Base-by-base conservation (phyloP, 345 rosid genomes). In the Adansonia digitata region DNA sequence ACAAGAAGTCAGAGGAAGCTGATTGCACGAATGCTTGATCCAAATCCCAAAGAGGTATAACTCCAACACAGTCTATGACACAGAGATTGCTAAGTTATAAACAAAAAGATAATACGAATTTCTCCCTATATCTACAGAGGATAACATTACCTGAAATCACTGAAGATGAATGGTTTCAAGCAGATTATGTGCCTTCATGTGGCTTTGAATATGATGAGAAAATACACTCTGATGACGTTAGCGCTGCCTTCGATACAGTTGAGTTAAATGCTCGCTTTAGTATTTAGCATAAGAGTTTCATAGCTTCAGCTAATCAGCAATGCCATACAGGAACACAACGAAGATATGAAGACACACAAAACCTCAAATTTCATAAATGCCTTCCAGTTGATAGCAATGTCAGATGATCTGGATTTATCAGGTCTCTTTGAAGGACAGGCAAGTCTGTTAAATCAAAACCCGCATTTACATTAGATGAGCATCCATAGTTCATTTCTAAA, bases 341-440 rank as follows among this genome's bases (percentile, higher is more conserved):
- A 73, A 27, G 90, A 86, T 78, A 74, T 74, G 76, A 80, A 82
- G 73, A 84, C 80, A 37, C 75, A 75, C 1, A 83, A 79, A 55
- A 83, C 92, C 35, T 81, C 98, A 31, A 91, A 85, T 69, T 94
- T 90, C 82, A 88, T 94, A 76, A 92, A 91, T 78, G 98, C 98
- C 29, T 94, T 94, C 77, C 89, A 90, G 74, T 77, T 92, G 86
- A 92, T 92, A 82, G 97, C 97, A 68, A 92, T 92, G 98, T 94
- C 97, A 45, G 83, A 84, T 56, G 98, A 94, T 79, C 91, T 94
- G 18, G 97, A 94, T 86, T 82, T 92, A 83, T 92, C 97, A 37
- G 95, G 97, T 80, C 97, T 91, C 13, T 94, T 94, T 14, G 93
- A 88, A 88, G 94, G 85, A 75, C 86, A 85, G 87, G 98, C 81